Conservation (phyloP, 371 early-diverging fungal species). For the Thermomucor indicae-seudaticae region DNA sequence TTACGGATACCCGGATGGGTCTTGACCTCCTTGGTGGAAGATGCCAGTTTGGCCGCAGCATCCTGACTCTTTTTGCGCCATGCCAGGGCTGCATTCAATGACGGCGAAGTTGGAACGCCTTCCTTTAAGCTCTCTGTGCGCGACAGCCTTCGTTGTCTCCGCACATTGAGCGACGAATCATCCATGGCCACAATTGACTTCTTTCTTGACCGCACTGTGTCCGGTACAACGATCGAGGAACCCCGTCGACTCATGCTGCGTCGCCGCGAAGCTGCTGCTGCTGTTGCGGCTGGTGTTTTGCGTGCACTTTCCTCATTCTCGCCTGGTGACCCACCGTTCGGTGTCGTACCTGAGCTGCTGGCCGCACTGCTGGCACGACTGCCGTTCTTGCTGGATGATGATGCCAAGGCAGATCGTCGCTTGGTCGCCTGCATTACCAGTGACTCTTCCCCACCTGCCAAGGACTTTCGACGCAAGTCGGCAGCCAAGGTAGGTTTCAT, state of each 20-base stretch:
- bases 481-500: slow-evolving; percentile 25
- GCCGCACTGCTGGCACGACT: slow-evolving; percentile 10
- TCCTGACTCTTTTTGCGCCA: slow-evolving; percentile 22
- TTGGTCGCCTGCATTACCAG: slow-evolving; percentile 12
- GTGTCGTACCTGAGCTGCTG: not conserved
- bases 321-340: slow-evolving; percentile 6
- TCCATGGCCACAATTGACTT: slow-evolving; percentile 16
- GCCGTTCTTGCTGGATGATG: slow-evolving; percentile 5
- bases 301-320: slow-evolving; percentile 13
- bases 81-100: slow-evolving; percentile 18
- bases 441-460: slow-evolving; percentile 13
- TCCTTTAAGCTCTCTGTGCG: slow-evolving; percentile 41
- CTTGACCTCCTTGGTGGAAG: slow-evolving; percentile 2
- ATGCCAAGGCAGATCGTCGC: slow-evolving; percentile 11
- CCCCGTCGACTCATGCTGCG: slow-evolving; percentile 5
- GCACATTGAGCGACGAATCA: slow-evolving; percentile 3
- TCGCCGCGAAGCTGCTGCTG: slow-evolving; percentile 1
- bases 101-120: slow-evolving; percentile 32
- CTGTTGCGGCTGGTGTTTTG: not conserved
- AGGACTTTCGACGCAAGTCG: slow-evolving; percentile 20
- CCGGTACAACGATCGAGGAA: not conserved
- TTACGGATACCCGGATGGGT: slow-evolving; percentile 14
- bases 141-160: slow-evolving; percentile 19
- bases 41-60: slow-evolving; percentile 8
- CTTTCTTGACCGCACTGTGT: slow-evolving; percentile 6